A percentile compares a stretch with the other conserved stretches of the same genome.
Evolutionary conservation across 495 filamentous ascomycete species (phyloP).

Genomic region (Oleoguttula mirabilis): DNA sequence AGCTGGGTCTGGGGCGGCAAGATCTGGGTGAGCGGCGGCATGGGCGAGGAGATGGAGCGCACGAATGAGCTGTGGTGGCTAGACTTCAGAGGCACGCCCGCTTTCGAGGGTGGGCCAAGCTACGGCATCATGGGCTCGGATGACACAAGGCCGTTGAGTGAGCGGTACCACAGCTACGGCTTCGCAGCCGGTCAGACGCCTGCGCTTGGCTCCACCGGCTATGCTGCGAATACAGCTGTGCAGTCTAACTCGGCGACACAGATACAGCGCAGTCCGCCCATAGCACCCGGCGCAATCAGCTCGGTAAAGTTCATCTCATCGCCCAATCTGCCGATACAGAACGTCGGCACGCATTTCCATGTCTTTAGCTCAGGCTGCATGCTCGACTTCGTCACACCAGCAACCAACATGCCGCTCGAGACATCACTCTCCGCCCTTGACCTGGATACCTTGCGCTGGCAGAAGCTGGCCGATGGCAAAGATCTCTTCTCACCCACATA

Average conservation of each 20-base stretch:
- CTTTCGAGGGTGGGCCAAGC: conserved; percentile 62
- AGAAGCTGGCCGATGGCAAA: conserved; percentile 80
- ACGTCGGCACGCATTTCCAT: conserved; percentile 85
- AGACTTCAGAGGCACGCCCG: conserved; percentile 78
- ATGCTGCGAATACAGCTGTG: conserved; percentile 80
- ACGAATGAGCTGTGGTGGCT: conserved; percentile 93
- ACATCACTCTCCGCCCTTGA: conserved; percentile 84
- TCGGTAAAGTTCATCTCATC: conserved; percentile 81
- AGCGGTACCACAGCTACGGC: conserved; percentile 13
- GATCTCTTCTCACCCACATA: conserved; percentile 82
- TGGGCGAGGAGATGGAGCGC: conserved; percentile 91
- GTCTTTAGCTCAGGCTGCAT: conserved; percentile 85
- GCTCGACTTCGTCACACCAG: conserved; percentile 85
- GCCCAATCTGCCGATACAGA: conserved; percentile 72
- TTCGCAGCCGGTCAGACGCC: conserved; percentile 13
- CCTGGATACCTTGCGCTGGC: conserved; percentile 76
- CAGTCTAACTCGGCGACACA: conserved; percentile 43
- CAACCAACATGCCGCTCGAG: conserved; percentile 72
- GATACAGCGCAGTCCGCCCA: conserved; percentile 50
- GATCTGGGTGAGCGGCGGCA: conserved; percentile 94
- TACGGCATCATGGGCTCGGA: conserved; percentile 42
- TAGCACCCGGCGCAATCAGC: conserved; percentile 80
- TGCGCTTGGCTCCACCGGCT: conserved; percentile 50
- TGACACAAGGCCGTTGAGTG: conserved; percentile 38
- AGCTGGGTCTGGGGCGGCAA: conserved; percentile 82